Evolutionary conservation across 2,329 filamentous ascomycete species (phyloP).

Genomic region (Monosporascus sp.): DNA sequence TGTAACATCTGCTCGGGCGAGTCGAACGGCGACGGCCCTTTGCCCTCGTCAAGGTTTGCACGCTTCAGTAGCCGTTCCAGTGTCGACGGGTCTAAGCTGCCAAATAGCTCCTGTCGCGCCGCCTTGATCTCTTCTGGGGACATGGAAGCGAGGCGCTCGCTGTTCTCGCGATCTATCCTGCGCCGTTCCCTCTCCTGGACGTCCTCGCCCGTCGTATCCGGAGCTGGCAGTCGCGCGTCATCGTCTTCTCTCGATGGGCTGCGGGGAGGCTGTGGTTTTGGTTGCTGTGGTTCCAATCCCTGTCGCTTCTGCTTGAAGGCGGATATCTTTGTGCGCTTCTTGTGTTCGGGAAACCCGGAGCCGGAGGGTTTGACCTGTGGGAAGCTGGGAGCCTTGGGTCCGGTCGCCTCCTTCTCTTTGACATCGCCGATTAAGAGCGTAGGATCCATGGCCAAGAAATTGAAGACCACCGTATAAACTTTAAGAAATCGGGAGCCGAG

Average conservation of each 20-base stretch:
- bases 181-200: conserved; percentile 55
- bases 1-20: conserved; percentile 9
- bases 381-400: conserved; percentile 57
- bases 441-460: conserved; percentile 8
- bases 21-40: conserved; percentile 41
- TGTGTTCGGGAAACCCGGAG: conserved; percentile 84
- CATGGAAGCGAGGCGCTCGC: conserved; percentile 69
- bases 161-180: conserved; percentile 80
- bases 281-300: conserved; percentile 20
- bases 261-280: conserved; percentile 15
- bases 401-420: conserved; percentile 62
- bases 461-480: too few relatives aligned
- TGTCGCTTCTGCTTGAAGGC: conserved; percentile 71
- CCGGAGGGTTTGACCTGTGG: conserved; percentile 51
- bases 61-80: conserved; percentile 72
- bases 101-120: conserved; percentile 75
- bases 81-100: conserved; percentile 67
- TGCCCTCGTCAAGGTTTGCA: conserved; percentile 65
- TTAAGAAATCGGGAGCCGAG: too few relatives aligned
- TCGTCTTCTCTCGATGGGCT: conserved; percentile 13
- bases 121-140: conserved; percentile 73
- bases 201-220: conserved; percentile 5
- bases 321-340: conserved; percentile 67
- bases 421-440: conserved; percentile 63
- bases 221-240: conserved; percentile 10